Evolutionary conservation across 1,284 basidiomycete genomes (phyloP).

Genomic region (Ustilago loliicola): DNA sequence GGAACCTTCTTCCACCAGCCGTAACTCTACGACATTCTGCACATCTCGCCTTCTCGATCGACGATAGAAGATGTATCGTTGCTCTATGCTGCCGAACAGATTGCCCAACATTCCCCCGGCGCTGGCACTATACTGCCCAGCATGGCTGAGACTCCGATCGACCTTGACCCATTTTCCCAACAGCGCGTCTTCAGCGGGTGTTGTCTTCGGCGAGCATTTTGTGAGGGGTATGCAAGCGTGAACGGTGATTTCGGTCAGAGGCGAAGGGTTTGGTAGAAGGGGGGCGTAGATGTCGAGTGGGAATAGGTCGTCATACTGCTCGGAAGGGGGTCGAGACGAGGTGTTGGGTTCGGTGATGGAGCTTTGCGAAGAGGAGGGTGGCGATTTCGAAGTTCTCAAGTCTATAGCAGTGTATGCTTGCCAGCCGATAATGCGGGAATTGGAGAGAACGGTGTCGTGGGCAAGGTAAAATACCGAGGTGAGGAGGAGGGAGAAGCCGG

Average conservation of each 20-base stretch:
- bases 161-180: slow-evolving; percentile 91
- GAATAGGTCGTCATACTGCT: slow-evolving; percentile 41
- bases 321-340: not conserved
- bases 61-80: slow-evolving; percentile 64
- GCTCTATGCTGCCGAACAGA: slow-evolving; percentile 49
- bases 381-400: slow-evolving; percentile 8
- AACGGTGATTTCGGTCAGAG: slow-evolving; percentile 80
- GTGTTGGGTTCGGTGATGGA: not conserved
- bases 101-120: slow-evolving; percentile 26
- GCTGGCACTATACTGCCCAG: slow-evolving; percentile 68
- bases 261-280: slow-evolving; percentile 56
- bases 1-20: slow-evolving; percentile 45
- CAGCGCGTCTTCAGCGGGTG: slow-evolving; percentile 79
- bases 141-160: slow-evolving; percentile 79
- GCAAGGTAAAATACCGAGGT: slow-evolving; percentile 51
- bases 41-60: slow-evolving; percentile 43
- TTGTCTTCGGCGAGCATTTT: slow-evolving; percentile 79
- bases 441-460: slow-evolving; percentile 38
- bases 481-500: slow-evolving; percentile 42
- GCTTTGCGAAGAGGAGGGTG: not conserved
- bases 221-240: slow-evolving; percentile 78
- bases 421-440: slow-evolving; percentile 48
- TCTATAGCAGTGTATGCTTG: slow-evolving; percentile 47
- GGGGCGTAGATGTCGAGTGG: slow-evolving; percentile 62
- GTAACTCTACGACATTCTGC: slow-evolving; percentile 55